phyloP scores from a whole-genome alignment of 2,329 filamentous ascomycete species.

The Paecilomyces sp. region DNA sequence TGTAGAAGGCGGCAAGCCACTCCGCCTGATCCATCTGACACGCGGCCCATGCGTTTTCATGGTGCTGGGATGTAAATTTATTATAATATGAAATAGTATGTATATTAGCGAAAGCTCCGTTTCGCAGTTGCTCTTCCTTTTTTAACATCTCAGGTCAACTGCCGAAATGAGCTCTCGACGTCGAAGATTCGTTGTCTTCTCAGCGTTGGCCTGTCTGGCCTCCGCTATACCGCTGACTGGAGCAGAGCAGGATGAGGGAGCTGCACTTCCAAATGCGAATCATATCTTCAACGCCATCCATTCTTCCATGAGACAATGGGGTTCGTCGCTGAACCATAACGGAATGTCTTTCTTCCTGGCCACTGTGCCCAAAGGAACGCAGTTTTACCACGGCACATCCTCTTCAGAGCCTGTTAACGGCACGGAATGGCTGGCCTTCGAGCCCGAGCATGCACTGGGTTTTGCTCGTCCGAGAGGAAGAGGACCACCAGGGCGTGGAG shows the following conservation, averaged over 20 bases:
- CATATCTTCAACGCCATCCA: conserved; percentile 70
- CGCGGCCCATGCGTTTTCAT: not conserved
- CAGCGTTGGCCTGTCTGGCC: not conserved
- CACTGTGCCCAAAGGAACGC: conserved; percentile 55
- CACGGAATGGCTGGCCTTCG: conserved; percentile 68
- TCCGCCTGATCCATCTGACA: not conserved
- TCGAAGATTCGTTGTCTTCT: not conserved
- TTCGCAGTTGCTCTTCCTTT: not conserved
- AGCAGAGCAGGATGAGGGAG: not conserved
- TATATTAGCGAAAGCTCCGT: not conserved
- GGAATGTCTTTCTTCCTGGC: conserved; percentile 66
- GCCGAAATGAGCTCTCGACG: not conserved
- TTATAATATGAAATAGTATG: not conserved
- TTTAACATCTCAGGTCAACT: not conserved
- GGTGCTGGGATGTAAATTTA: not conserved
- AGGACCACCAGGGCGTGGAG: not conserved
- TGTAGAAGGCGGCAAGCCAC: not conserved
- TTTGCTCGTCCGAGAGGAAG: conserved; percentile 44
- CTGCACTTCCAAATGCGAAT: conserved; percentile 43
- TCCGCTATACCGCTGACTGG: not conserved
- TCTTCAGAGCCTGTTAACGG: conserved; percentile 41
- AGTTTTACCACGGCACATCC: conserved; percentile 60
- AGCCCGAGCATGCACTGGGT: conserved; percentile 63
- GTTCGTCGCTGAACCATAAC: conserved; percentile 65
- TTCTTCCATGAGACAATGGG: conserved; percentile 67